These are phyloP conservation scores for Alternaria incomplexa DNA, from an alignment of 2,329 filamentous ascomycete species.

Conservation along the genomic window DNA sequence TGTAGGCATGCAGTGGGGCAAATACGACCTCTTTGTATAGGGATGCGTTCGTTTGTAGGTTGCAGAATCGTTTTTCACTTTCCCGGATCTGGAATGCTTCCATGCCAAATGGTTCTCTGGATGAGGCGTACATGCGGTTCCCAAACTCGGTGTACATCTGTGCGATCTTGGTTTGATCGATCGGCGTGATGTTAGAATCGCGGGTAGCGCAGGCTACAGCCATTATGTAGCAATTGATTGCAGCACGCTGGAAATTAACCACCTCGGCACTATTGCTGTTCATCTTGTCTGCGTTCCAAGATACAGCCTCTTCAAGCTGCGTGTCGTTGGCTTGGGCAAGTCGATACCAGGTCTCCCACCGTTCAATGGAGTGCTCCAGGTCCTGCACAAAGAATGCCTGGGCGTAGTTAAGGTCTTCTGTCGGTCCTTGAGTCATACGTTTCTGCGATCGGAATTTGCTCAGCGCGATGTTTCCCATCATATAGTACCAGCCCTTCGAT, in stretches of 20 bases:
- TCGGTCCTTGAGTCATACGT: conserved; percentile 77
- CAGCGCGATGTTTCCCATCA: conserved; percentile 86
- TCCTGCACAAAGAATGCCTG: conserved; percentile 81
- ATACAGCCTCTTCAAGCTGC: conserved; percentile 83
- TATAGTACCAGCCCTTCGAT: conserved; percentile 87
- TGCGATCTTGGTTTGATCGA: conserved; percentile 63
- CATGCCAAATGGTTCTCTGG: conserved; percentile 71
- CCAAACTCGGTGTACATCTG: conserved; percentile 74
- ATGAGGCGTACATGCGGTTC: conserved; percentile 71
- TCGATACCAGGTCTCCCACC: conserved; percentile 91
- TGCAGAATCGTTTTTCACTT: conserved; percentile 67
- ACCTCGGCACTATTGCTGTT: conserved; percentile 81
- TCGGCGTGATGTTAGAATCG: conserved; percentile 60
- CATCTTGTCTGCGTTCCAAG: conserved; percentile 90
- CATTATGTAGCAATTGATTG: conserved; percentile 80
- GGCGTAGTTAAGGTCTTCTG: conserved; percentile 82
- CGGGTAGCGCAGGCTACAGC: conserved; percentile 67
- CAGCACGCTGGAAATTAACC: conserved; percentile 75
- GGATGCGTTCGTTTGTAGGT: conserved; percentile 51
- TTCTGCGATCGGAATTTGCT: conserved; percentile 85
- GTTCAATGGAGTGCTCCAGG: conserved; percentile 78
- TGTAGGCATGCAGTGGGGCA: conserved; percentile 62
- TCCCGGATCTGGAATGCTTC: conserved; percentile 65
- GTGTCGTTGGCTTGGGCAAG: conserved; percentile 87
- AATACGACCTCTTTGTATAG: conserved; percentile 67